Evolutionary conservation across 2,329 filamentous ascomycete genomes (phyloP).

Genomic region (Ampelomyces quisqualis): DNA sequence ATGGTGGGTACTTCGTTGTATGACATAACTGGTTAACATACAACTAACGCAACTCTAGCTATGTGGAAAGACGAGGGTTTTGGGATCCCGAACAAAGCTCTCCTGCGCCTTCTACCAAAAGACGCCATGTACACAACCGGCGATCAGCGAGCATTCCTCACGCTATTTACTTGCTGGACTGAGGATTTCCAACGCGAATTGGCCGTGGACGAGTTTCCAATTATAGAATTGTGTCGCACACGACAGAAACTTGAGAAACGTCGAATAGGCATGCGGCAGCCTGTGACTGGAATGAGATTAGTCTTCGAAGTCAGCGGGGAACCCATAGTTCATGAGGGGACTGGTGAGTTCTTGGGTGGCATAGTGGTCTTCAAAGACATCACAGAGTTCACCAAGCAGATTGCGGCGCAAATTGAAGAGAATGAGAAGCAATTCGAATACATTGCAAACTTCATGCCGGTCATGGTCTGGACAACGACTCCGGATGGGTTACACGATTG

Average conservation of each 20-base stretch:
- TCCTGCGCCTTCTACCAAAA: slow-evolving; percentile 46
- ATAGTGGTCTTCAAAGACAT: slow-evolving; percentile 72
- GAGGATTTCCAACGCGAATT: slow-evolving; percentile 65
- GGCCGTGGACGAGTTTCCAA: slow-evolving; percentile 63
- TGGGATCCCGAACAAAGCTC: slow-evolving; percentile 70
- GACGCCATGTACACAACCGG: slow-evolving; percentile 39
- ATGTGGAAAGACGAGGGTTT: slow-evolving; percentile 81
- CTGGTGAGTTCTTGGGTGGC: slow-evolving; percentile 71
- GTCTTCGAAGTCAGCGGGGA: slow-evolving; percentile 69
- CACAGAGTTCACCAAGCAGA: slow-evolving; percentile 67
- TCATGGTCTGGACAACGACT: slow-evolving; percentile 69
- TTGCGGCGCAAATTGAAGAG: slow-evolving; percentile 66
- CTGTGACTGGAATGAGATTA: slow-evolving; percentile 53
- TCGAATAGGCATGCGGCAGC: slow-evolving; percentile 63
- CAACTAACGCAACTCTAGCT: slow-evolving; percentile 34
- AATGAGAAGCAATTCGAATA: slow-evolving; percentile 73
- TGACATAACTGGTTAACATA: neutral
- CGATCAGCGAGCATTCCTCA: slow-evolving; percentile 55
- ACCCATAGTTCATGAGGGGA: slow-evolving; percentile 64
- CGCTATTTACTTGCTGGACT: slow-evolving; percentile 62
- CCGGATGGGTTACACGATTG: slow-evolving; percentile 69
- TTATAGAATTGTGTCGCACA: slow-evolving; percentile 63
- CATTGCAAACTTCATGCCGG: slow-evolving; percentile 66
- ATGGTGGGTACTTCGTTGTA: slow-evolving; percentile 45
- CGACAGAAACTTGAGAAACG: slow-evolving; percentile 60